Conservation (phyloP, 306 rosid species). For the Trifolium dubium region DNA sequence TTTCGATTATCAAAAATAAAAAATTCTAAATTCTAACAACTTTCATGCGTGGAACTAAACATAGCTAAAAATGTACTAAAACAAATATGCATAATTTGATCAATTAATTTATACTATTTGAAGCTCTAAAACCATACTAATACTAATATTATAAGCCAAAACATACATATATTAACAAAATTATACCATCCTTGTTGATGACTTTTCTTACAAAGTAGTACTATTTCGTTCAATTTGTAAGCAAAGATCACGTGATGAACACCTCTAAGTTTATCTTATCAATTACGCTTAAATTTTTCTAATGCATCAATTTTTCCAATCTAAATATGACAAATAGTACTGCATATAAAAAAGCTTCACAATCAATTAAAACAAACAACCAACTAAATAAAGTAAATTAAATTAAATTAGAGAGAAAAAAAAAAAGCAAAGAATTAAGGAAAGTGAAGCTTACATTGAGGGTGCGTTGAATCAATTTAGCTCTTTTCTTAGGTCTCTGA, state of each 20-base stretch:
- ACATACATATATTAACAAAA: background rate
- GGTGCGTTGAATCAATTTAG: slow-evolving; percentile 82
- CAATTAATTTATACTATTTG: background rate
- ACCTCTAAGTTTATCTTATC: background rate
- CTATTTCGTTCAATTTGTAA: background rate
- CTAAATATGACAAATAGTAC: slow-evolving; percentile 1
- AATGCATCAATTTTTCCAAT: slow-evolving; percentile 17
- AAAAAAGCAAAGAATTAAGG: background rate
- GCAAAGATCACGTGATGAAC: slow-evolving; percentile 11
- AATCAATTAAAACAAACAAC: too few species aligned
- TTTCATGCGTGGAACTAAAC: too few species aligned
- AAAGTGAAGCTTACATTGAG: slow-evolving; percentile 77
- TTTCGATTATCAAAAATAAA: too few species aligned
- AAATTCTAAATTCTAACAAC: too few species aligned
- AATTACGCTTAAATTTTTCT: background rate
- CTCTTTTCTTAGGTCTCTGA: slow-evolving; percentile 89
- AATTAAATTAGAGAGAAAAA: background rate
- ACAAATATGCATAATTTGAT: background rate
- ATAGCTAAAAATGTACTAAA: background rate
- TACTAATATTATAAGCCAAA: background rate
- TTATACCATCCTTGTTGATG: background rate
- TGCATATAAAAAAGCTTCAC: background rate
- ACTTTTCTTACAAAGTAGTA: background rate
- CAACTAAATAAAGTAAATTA: background rate
- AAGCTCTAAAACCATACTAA: background rate